Evolutionary conservation across 2,329 filamentous ascomycete species (phyloP), one percentile per base, ranked within the genome.

Genomic region (Cladosporium austrohemisphaericum): DNA sequence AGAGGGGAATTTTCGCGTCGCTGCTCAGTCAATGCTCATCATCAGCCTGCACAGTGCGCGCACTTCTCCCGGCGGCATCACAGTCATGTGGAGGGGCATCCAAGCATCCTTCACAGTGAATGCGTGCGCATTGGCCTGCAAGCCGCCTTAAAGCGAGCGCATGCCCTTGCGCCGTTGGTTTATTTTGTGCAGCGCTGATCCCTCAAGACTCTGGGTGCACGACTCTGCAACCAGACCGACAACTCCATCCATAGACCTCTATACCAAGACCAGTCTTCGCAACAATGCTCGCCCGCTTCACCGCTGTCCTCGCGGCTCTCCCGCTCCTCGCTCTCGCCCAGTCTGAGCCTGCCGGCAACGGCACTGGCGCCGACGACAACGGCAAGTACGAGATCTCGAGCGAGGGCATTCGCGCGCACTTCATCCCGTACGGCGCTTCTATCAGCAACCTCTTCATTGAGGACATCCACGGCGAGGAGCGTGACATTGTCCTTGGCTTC

Each of bases 391-490:
- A 82, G 72, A 80, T 90, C 66, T 71, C 76, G 51, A 81, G 83
- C 55, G 74, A 81, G 44, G 80, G 79, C 50, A 84, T 90, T 58
- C 72, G 80, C 44, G 85, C 81, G 7, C 71, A 76, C 38, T 90
- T 90, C 67, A 83, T 90, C 37, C 76, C 84, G 1, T 90, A 90
- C 60, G 86, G 85, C 53, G 86, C 86, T 6, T 81, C 82, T 51
- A 78, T 91, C 60, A 78, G 84, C 51, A 85, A 89, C 62, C 72
- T 91, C 45, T 75, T 86, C 65, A 75, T 91, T 65, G 76, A 79
- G 29, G 86, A 89, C 66, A 79, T 80, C 58, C 75, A 84, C 57
- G 85, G 85, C 37, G 70, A 85, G 35, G 75, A 80, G 62, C 78
- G 85, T 52, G 86, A 91, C 62, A 72, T 91, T 41, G 81, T 91